Evolutionary conservation across 192 early-diverging fungal genomes (phyloP).

Genomic region (Blastocladiella britannica): DNA sequence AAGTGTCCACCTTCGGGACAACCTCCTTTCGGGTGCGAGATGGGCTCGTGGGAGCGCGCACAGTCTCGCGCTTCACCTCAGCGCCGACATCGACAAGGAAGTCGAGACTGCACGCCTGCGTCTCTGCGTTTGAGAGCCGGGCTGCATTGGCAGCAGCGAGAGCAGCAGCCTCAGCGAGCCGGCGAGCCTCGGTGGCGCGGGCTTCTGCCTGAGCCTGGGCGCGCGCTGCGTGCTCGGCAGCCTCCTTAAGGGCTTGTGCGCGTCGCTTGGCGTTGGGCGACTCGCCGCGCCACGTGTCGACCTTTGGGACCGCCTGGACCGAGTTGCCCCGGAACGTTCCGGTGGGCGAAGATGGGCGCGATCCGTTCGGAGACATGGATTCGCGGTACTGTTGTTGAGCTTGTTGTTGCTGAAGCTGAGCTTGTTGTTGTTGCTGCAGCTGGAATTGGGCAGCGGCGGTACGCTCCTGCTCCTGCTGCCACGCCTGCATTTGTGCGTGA

Average conservation of each 20-base stretch:
- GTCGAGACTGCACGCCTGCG: neutral
- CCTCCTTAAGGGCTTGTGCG: neutral
- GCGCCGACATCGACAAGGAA: neutral
- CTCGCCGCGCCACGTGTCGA: neutral
- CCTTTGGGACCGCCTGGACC: neutral
- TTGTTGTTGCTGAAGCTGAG: too few relatives aligned
- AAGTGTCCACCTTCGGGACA: neutral
- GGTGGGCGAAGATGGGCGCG: too few relatives aligned
- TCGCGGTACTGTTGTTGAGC: too few relatives aligned
- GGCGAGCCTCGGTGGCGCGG: neutral
- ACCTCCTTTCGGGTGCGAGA: neutral
- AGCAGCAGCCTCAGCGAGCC: neutral
- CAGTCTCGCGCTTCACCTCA: neutral
- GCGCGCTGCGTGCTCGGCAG: neutral
- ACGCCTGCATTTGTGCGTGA: too few relatives aligned
- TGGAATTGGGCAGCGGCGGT: too few relatives aligned
- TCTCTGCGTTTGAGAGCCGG: neutral
- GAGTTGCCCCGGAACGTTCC: too few relatives aligned
- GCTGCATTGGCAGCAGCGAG: neutral
- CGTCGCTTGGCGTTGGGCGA: neutral
- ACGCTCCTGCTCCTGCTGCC: too few relatives aligned
- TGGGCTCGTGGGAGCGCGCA: neutral
- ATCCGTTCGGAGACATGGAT: too few relatives aligned
- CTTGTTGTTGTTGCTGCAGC: too few relatives aligned
- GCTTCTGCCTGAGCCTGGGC: neutral